phyloP scores from a whole-genome alignment of 2,329 filamentous ascomycete species.

The Exophiala sp. region DNA sequence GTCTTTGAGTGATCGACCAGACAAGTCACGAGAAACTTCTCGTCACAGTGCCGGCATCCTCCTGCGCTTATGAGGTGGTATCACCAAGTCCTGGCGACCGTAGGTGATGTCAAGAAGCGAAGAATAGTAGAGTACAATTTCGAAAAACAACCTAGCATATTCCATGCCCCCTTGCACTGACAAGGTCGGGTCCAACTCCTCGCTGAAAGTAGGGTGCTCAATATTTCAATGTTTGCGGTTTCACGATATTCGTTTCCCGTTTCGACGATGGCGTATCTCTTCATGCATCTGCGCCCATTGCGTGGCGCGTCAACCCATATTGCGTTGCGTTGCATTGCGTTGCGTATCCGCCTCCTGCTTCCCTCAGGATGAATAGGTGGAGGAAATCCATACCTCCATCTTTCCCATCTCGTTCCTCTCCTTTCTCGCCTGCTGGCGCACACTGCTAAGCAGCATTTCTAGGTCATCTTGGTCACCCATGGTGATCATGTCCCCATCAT shows the following conservation, averaged over 20 bases:
- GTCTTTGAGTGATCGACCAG: too few relatives aligned
- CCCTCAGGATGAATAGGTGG: neutral
- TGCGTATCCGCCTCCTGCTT: neutral
- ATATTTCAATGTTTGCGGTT: neutral
- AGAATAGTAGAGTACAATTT: neutral
- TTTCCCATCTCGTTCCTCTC: constrained; percentile 79
- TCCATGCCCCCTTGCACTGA: neutral
- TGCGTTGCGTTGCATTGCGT: too few relatives aligned
- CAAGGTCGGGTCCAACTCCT: constrained; percentile 1
- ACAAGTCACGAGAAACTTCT: too few relatives aligned
- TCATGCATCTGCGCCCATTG: too few relatives aligned
- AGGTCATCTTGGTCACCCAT: constrained; percentile 95
- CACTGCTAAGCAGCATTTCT: constrained; percentile 72
- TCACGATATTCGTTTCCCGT: neutral
- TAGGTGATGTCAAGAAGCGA: neutral
- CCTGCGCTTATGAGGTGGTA: too few relatives aligned
- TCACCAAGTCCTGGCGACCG: too few relatives aligned
- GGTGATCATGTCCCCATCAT: constrained; percentile 85
- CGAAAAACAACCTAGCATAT: neutral
- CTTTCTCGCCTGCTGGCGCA: constrained; percentile 62
- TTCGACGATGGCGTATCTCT: too few relatives aligned
- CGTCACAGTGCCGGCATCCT: too few relatives aligned
- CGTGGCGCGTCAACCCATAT: too few relatives aligned
- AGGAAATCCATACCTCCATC: constrained; percentile 69
- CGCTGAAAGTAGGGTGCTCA: too few relatives aligned